Evolutionary conservation across 2,329 filamentous ascomycete genomes (phyloP).

Genomic region (Neofusicoccum parvum): DNA sequence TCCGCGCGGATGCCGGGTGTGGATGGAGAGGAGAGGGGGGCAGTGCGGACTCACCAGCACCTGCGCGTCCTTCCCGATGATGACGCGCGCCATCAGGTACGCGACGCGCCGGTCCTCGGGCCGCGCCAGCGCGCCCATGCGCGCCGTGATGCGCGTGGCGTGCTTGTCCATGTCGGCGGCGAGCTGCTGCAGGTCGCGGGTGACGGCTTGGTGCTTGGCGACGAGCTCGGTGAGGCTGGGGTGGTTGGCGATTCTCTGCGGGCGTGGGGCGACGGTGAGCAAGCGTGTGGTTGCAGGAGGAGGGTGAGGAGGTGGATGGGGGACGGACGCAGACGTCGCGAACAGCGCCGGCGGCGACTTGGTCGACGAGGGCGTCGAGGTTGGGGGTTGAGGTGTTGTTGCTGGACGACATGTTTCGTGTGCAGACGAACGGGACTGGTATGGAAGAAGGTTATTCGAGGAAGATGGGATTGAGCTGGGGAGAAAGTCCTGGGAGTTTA

Average conservation of each 20-base stretch:
- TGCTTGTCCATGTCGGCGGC: conserved; percentile 42
- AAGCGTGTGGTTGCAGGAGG: not conserved
- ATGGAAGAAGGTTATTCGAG: too few relatives aligned
- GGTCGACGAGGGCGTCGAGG: not conserved
- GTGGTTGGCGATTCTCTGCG: not conserved
- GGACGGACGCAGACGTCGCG: not conserved
- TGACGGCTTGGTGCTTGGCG: not conserved
- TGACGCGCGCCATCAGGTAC: not conserved
- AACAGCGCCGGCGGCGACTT: not conserved
- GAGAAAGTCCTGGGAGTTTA: not conserved
- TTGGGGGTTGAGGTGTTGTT: not conserved
- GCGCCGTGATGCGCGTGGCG: not conserved
- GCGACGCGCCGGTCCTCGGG: not conserved
- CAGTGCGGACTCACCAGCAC: not conserved
- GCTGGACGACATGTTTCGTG: not conserved
- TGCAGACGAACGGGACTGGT: too few relatives aligned
- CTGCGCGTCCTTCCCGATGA: not conserved
- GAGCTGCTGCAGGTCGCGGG: not conserved
- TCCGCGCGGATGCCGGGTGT: too few relatives aligned
- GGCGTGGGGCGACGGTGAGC: not conserved
- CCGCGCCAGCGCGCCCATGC: not conserved
- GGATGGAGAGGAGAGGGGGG: too few relatives aligned
- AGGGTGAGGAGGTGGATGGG: too few relatives aligned
- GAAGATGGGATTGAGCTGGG: not conserved
- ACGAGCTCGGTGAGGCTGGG: not conserved